A percentile compares a stretch with the other conserved stretches of the same genome.
Conservation (phyloP, 2,329 filamentous ascomycete species). For the Xylaria polymorpha region DNA sequence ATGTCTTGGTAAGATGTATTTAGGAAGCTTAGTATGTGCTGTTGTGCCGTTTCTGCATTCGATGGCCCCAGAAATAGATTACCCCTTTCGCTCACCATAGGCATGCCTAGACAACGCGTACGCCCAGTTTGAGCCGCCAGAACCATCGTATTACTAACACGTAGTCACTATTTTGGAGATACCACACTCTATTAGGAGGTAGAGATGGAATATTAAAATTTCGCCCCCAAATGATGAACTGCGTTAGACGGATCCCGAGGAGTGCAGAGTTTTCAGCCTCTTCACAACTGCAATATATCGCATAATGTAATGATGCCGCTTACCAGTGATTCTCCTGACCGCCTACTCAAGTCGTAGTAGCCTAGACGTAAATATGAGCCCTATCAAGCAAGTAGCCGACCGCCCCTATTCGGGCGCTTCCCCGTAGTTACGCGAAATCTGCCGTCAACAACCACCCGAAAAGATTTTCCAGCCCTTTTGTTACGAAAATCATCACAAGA, state of each 20-base stretch:
- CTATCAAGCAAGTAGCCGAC: not conserved
- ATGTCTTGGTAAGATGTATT: not conserved
- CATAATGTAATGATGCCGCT: constrained; percentile 23
- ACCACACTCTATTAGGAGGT: constrained; percentile 5
- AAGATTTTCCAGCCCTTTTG: not conserved
- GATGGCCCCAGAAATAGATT: not conserved
- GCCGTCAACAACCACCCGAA: not conserved
- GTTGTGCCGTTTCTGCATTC: not conserved
- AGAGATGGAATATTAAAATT: constrained; percentile 8
- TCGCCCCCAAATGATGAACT: constrained; percentile 23
- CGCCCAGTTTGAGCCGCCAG: not conserved
- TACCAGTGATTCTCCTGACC: not conserved
- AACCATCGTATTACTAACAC: not conserved
- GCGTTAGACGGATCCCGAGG: not conserved
- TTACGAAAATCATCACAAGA: not conserved
- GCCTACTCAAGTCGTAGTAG: constrained; percentile 1
- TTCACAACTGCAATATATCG: constrained; percentile 17
- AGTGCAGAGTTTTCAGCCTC: constrained; percentile 19
- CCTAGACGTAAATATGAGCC: constrained; percentile 4
- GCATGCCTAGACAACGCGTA: constrained; percentile 7
- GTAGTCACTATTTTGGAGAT: not conserved
- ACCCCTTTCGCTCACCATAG: constrained; percentile 19
- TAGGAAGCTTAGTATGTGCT: not conserved
- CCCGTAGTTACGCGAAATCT: not conserved
- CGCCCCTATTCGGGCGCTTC: constrained; percentile 1